phyloP scores from a whole-genome alignment of 2,329 filamentous ascomycete genomes.

The Verruconis gallopava region DNA sequence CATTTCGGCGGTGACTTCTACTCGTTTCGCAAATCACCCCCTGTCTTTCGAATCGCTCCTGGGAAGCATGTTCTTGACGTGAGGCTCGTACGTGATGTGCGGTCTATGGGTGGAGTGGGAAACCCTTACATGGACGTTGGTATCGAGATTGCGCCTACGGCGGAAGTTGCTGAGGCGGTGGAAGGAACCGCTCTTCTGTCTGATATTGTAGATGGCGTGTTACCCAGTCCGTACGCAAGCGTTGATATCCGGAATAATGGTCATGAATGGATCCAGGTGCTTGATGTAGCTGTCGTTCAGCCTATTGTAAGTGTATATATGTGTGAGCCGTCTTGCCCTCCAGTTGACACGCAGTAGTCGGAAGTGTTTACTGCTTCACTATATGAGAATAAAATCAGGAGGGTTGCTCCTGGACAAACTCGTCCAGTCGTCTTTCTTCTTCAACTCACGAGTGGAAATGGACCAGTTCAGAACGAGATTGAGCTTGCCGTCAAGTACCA shows the following conservation, averaged over 20 bases:
- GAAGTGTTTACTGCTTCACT: too few relatives aligned
- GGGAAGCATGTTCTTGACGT: slow-evolving; percentile 40
- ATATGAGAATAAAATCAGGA: too few relatives aligned
- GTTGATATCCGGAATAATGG: slow-evolving; percentile 36
- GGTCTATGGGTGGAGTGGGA: slow-evolving; percentile 40
- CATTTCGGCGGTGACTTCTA: slow-evolving; percentile 48
- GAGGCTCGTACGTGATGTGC: slow-evolving; percentile 42
- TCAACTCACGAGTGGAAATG: too few relatives aligned
- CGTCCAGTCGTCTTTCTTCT: slow-evolving; percentile 8
- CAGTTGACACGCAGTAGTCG: too few relatives aligned
- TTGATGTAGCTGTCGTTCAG: slow-evolving; percentile 18
- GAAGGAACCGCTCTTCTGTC: slow-evolving; percentile 29
- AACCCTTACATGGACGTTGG: slow-evolving; percentile 32
- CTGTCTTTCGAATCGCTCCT: slow-evolving; percentile 35
- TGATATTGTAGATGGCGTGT: slow-evolving; percentile 35
- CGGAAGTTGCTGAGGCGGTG: slow-evolving; percentile 19
- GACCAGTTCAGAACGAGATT: too few relatives aligned
- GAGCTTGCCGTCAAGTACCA: too few relatives aligned
- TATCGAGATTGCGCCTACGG: slow-evolving; percentile 21
- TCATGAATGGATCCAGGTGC: slow-evolving; percentile 21
- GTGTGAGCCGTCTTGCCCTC: too few relatives aligned
- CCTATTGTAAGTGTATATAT: slow-evolving; percentile 20
- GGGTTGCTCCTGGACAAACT: slow-evolving; percentile 12
- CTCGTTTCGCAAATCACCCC: slow-evolving; percentile 36
- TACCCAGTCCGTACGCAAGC: slow-evolving; percentile 37